Evolutionary conservation across 805 yeast species (phyloP), one percentile per base, ranked within the genome.

Genomic region (Scheffersomyces amazonensis): DNA sequence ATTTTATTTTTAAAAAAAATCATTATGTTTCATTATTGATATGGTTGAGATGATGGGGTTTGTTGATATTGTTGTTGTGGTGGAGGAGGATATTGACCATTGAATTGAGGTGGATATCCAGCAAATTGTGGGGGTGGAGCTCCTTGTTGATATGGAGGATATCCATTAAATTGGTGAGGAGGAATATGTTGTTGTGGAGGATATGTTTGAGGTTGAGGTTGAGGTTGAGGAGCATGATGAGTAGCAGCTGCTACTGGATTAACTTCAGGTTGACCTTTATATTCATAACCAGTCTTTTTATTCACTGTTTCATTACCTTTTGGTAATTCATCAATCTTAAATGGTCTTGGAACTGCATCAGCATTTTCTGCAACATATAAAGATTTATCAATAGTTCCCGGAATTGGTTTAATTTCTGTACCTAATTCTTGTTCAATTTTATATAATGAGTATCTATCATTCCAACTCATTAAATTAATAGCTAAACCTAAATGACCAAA

Each of bases 401-500:
- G 99, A 50, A 93, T 93, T 43, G 98, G 96, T 59, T 87, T 87
- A 64, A 93, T 93, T 60, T 93, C 98, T 15, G 97, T 91, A 24
- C 97, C 97, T 49, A 93, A 78, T 66, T 91, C 98, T 66, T 91
- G 96, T 66, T 93, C 99, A 53, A 93, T 90, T 64, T 87, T 87
- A 67, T 89, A 91, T 56, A 93, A 74, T 58, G 86, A 87, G 67
- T 86, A 89, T 60, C 98, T 80, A 62, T 93, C 99, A 56, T 89
- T 82, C 96, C 97, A 91, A 63, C 90, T 87, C 71, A 93, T 88
- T 54, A 93, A 78, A 69, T 93, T 93, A 58, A 93, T 89, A 22
- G 99, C 99, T 60, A 93, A 76, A 75, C 99, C 99, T 58, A 90
- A 80, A 63, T 93, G 99, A 49, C 99, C 99, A 57, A 87, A 93